A percentile compares a stretch with the other conserved stretches of the same genome.
phyloP scores from a whole-genome alignment of 2,329 filamentous ascomycete species.

The Sphaerulina vaccinii region DNA sequence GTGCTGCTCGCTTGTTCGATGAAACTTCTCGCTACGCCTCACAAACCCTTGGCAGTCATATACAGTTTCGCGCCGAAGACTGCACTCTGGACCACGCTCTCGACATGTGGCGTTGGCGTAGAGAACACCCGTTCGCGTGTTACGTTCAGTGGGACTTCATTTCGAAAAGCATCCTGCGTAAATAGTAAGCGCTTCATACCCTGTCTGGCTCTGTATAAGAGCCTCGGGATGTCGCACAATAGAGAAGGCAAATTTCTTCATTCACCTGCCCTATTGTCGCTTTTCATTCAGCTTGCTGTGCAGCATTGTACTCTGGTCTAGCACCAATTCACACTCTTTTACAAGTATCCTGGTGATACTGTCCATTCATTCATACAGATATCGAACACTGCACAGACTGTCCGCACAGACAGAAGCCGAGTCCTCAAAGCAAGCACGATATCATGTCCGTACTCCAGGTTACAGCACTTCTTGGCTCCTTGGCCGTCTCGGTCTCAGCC shows the following conservation, averaged over 20 bases:
- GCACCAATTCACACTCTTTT: slow-evolving; percentile 13
- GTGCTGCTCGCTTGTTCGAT: slow-evolving; percentile 1
- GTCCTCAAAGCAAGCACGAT: slow-evolving; percentile 6
- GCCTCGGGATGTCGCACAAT: not conserved
- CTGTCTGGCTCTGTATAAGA: slow-evolving; percentile 4
- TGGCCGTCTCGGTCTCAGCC: slow-evolving; percentile 44
- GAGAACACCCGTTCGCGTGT: not conserved
- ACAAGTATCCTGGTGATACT: slow-evolving; percentile 21
- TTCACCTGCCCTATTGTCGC: not conserved
- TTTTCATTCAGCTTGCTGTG: slow-evolving; percentile 12
- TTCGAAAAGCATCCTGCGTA: not conserved
- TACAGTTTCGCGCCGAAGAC: not conserved
- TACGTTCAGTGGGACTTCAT: not conserved
- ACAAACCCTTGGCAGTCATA: not conserved
- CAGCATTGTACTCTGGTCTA: slow-evolving; percentile 11
- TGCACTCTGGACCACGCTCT: slow-evolving; percentile 5
- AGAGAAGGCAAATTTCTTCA: not conserved
- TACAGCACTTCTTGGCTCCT: slow-evolving; percentile 31
- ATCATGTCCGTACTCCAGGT: slow-evolving; percentile 34
- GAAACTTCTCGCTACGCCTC: slow-evolving; percentile 1
- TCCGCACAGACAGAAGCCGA: not conserved
- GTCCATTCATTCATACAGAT: slow-evolving; percentile 7
- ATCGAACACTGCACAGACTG: slow-evolving; percentile 1
- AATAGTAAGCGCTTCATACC: slow-evolving; percentile 6
- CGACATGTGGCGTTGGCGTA: slow-evolving; percentile 8